Evolutionary conservation across 2,329 filamentous ascomycete genomes (phyloP), one percentile per base, ranked within the genome.

Genomic region (Coleophoma crateriformis): DNA sequence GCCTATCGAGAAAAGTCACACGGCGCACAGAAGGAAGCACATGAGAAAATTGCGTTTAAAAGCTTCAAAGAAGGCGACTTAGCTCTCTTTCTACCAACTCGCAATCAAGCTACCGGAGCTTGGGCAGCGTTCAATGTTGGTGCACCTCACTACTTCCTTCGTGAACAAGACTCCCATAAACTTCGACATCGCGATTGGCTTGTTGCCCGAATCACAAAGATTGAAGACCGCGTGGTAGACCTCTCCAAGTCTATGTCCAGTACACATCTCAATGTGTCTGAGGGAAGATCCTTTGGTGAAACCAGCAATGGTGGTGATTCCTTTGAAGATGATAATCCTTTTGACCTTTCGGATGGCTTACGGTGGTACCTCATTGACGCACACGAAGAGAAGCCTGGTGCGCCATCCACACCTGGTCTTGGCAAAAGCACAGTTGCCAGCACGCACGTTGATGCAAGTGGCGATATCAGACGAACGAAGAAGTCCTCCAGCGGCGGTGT

Each of bases 61-160:
- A 85, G 92, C 46, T 99, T 99, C 74, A 97, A 96, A 64, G 91
- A 96, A 67, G 92, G 94, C 7, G 94, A 99, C 63, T 77, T 99
- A 13, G 94, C 92, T 12, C 70, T 99, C 2, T 99, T 99, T 72
- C 72, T 99, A 38, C 94, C 94, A 0, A 99, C 94, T 0, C 80
- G 92, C 34, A 97, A 96, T 64, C 91, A 97, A 68, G 88, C 88
- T 35, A 94, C 90, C 4, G 87, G 92, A 14, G 92, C 94, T 1
- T 99, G 94, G 94, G 94, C 94, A 5, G 94, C 94, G 1, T 99
- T 99, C 77, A 99, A 99, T 61, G 88, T 99, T 33, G 92, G 91
- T 1, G 95, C 92, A 52, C 94, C 94, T 8, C 94, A 99, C 67
- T 97, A 94, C 71, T 99, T 99, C 71, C 77, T 99, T 3, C 87